A percentile compares a stretch with the other conserved stretches of the same genome.
These are phyloP conservation scores for Vitis hybrid DNA, from an alignment of 177 flowering plant genomes.

Conservation along the genomic window DNA sequence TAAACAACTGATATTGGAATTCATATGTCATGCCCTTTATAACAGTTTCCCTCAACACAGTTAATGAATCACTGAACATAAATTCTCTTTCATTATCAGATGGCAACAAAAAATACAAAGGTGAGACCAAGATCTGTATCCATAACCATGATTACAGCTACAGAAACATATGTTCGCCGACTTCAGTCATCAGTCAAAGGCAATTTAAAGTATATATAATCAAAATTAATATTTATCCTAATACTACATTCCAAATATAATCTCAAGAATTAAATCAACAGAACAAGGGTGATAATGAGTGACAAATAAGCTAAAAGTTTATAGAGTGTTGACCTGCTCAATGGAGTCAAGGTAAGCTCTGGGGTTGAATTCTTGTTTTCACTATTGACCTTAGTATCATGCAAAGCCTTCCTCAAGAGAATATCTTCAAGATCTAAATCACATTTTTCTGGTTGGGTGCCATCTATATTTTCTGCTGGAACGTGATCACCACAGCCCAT, in stretches of 20 bases:
- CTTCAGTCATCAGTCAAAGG: neutral
- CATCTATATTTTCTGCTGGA: conserved; percentile 4
- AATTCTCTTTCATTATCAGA: too few relatives aligned
- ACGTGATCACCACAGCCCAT: conserved; percentile 13
- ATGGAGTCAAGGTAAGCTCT: conserved; percentile 17
- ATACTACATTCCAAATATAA: neutral
- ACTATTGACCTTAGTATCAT: conserved; percentile 4
- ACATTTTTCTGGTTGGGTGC: conserved; percentile 15
- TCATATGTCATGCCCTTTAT: neutral
- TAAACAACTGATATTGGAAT: conserved; percentile 1
- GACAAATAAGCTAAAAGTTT: neutral
- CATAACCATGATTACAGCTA: neutral
- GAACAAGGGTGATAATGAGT: neutral
- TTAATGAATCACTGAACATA: neutral
- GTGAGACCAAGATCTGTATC: too few relatives aligned
- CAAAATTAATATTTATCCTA: too few relatives aligned
- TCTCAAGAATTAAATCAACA: neutral
- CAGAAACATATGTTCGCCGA: neutral
- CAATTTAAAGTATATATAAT: too few relatives aligned
- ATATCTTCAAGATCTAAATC: conserved; percentile 18
- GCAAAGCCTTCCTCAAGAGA: conserved; percentile 13
- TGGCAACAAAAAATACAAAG: too few relatives aligned
- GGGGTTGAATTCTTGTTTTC: conserved; percentile 22
- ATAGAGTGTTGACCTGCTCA: conserved; percentile 29
- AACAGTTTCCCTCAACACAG: neutral